These are phyloP conservation scores for Rutstroemia sp. DNA, from an alignment of 2,329 filamentous ascomycete genomes.

Conservation along the genomic window DNA sequence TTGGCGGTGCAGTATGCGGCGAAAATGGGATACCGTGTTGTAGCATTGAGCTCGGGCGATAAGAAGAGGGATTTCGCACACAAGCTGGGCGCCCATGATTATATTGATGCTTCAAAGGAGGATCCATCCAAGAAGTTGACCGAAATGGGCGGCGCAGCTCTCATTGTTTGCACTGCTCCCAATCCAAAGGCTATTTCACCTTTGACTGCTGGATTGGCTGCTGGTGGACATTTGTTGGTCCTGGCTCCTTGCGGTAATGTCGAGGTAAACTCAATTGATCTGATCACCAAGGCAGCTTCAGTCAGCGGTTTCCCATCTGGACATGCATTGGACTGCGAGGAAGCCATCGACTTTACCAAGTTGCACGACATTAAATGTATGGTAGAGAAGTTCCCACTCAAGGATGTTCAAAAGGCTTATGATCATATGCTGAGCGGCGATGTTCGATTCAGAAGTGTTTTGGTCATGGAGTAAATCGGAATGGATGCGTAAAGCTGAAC, in stretches of 20 bases:
- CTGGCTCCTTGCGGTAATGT: constrained; percentile 44
- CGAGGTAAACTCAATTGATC: constrained; percentile 35
- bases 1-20: constrained; percentile 68
- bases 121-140: constrained; percentile 42
- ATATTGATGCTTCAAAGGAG: constrained; percentile 48
- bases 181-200: constrained; percentile 46
- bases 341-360: constrained; percentile 59
- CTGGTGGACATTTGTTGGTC: constrained; percentile 51
- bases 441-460: constrained; percentile 24
- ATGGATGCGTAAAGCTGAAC: too few relatives aligned
- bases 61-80: constrained; percentile 61
- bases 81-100: constrained; percentile 52
- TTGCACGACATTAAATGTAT: constrained; percentile 56
- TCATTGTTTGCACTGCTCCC: constrained; percentile 58
- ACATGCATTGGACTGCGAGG: constrained; percentile 53
- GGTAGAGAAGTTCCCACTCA: constrained; percentile 56
- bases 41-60: constrained; percentile 58
- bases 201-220: constrained; percentile 45
- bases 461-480: constrained; percentile 17
- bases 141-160: constrained; percentile 52
- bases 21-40: constrained; percentile 69
- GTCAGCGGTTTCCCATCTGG: constrained; percentile 59
- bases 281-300: constrained; percentile 46
- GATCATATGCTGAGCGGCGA: constrained; percentile 26
- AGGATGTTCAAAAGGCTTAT: constrained; percentile 30